Percentiles rank a stretch among this genome's conserved stretches.
Conservation (phyloP, 139 green algal species). For the Eudorina sp. region DNA sequence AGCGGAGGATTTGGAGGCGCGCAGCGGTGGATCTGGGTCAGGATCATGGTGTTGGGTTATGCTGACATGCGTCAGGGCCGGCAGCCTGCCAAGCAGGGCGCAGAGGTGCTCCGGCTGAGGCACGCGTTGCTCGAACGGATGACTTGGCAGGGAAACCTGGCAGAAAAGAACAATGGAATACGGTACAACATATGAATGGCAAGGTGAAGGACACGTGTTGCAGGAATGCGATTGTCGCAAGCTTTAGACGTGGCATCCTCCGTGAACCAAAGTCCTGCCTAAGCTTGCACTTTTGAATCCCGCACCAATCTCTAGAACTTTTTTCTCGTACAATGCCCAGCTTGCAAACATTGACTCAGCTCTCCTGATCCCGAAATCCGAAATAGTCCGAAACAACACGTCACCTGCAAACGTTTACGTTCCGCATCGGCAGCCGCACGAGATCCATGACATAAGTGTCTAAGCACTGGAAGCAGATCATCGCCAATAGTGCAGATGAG, state of each 20-base stretch:
- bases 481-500: conserved; percentile 8
- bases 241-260: too few relatives aligned
- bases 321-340: too few relatives aligned
- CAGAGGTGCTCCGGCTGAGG: neutral
- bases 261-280: too few relatives aligned
- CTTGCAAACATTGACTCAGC: too few relatives aligned
- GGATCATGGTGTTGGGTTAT: neutral
- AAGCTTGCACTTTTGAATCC: too few relatives aligned
- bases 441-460: neutral
- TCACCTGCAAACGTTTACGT: neutral
- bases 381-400: neutral
- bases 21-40: too few relatives aligned
- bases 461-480: neutral
- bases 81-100: neutral
- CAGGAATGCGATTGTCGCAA: too few relatives aligned
- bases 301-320: too few relatives aligned
- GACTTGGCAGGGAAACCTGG: neutral
- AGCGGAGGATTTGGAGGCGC: neutral
- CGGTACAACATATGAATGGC: too few relatives aligned
- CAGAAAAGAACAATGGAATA: too few relatives aligned
- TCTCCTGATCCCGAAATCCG: too few relatives aligned
- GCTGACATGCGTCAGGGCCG: neutral
- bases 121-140: neutral
- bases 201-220: too few relatives aligned
- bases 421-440: neutral